These are phyloP conservation scores for Penicillium sp. DNA, from an alignment of 2,329 filamentous ascomycete species.

Conservation along the genomic window DNA sequence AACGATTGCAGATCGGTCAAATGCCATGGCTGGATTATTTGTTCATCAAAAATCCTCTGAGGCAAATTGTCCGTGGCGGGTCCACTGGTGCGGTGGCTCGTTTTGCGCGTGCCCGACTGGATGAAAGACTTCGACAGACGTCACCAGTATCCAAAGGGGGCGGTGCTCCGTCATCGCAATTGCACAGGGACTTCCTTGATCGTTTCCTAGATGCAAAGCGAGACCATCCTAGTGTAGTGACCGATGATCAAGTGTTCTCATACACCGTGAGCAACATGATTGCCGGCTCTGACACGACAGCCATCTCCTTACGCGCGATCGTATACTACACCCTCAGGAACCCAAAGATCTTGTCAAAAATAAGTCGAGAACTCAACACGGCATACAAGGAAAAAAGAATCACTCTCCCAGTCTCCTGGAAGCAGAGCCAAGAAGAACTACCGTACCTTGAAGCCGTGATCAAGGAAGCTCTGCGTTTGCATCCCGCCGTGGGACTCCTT, in stretches of 20 bases:
- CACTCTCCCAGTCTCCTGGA: conserved; percentile 22
- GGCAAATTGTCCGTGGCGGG: conserved; percentile 14
- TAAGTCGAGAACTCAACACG: conserved; percentile 48
- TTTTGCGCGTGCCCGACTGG: conserved; percentile 21
- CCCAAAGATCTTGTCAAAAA: conserved; percentile 37
- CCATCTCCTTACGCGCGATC: conserved; percentile 31
- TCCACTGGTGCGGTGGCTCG: conserved; percentile 22
- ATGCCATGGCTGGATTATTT: conserved; percentile 38
- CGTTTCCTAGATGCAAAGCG: conserved; percentile 30
- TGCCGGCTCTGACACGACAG: conserved; percentile 38
- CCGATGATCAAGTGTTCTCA: conserved; percentile 26
- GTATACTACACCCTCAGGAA: conserved; percentile 33
- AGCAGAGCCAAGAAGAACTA: conserved; percentile 25
- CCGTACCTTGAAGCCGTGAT: conserved; percentile 32
- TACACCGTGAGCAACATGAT: conserved; percentile 30
- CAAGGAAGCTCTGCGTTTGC: conserved; percentile 28
- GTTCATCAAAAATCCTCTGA: conserved; percentile 34
- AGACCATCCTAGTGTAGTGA: conserved; percentile 23
- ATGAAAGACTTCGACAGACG: conserved; percentile 17
- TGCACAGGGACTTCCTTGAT: conserved; percentile 27
- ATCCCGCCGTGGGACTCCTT: conserved; percentile 23
- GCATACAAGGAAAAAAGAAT: conserved; percentile 19
- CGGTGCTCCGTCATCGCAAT: not conserved
- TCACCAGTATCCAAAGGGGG: not conserved
- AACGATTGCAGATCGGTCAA: conserved; percentile 24